Evolutionary conservation across 768 basidiomycete genomes (phyloP), one percentile per base, ranked within the genome.

Genomic region (Piloderma croceum): DNA sequence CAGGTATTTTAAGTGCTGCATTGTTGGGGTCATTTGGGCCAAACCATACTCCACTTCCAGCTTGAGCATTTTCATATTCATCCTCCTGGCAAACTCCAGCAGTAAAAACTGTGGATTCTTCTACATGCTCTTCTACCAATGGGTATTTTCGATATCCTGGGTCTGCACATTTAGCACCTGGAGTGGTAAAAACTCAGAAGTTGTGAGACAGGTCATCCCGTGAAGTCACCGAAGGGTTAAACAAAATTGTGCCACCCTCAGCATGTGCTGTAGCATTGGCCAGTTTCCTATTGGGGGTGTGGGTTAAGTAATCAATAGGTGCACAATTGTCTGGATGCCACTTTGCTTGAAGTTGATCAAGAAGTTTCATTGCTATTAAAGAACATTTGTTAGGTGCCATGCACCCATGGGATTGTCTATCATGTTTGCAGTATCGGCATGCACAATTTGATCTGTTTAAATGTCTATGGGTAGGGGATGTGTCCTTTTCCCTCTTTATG

Each of bases 41-140:
- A 17, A 41, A 46, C 45, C 41, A 59, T 7, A 57, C 20, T 3
- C 59, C 56, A 1, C 47, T 44, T 1, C 58, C 53, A 1, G 51
- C 48, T 25, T 20, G 24, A 1, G 46, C 51, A 23, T 52, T 38
- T 4, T 42, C 39, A 29, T 34, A 21, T 0, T 46, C 51, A 38
- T 52, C 50, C 18, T 45, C 34, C 2, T 36, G 4, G 24, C 45
- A 46, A 2, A 49, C 48, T 0, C 56, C 48, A 11, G 55, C 54
- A 17, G 51, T 52, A 23, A 33, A 43, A 2, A 43, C 33, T 3
- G n/a, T 38, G 3, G 29, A 25, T 7, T 23, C 24, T 13, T 46
- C 45, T 36, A 36, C 19, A 4, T 12, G 38, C 7, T 4, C 31
- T 17, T 17, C 36, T 36, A 3, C 5, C 20, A 1, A 24, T 24